A percentile compares a stretch with the other conserved stretches of the same genome.
Conservation (phyloP, 2,329 filamentous ascomycete species). For the Raffaelea albimanens region DNA sequence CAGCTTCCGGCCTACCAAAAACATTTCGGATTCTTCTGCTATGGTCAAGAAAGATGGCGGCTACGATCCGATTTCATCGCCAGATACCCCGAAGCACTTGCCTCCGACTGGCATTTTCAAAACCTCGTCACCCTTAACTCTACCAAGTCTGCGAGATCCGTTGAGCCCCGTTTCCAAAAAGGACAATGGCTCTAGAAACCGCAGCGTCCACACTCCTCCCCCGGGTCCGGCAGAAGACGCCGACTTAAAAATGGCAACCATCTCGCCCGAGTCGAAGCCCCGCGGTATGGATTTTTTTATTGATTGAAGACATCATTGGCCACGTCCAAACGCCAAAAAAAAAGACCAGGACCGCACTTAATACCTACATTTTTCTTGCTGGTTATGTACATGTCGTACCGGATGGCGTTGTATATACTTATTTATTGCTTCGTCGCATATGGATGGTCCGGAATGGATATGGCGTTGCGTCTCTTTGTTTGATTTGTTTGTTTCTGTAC, state of each 20-base stretch:
- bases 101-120: not conserved
- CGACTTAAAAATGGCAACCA: constrained; percentile 19
- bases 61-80: not conserved
- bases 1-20: constrained; percentile 35
- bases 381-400: no score
- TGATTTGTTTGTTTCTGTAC: not conserved
- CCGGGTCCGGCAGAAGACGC: not conserved
- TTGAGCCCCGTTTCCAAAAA: not conserved
- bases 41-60: no score
- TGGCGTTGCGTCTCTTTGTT: not conserved
- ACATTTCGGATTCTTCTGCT: constrained; percentile 2
- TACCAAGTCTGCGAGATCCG: not conserved
- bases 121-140: not conserved
- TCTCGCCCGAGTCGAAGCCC: constrained; percentile 32
- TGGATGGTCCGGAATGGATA: no score
- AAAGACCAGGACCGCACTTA: no score
- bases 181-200: no score
- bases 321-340: no score
- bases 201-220: not conserved
- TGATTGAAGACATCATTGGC: constrained; percentile 13
- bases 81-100: not conserved
- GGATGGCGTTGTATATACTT: no score
- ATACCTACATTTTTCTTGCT: no score
- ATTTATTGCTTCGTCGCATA: no score
- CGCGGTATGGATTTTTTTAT: constrained; percentile 28